Evolutionary conservation across 2,329 filamentous ascomycete species (phyloP).

Genomic region (Paecilomyces sp.): DNA sequence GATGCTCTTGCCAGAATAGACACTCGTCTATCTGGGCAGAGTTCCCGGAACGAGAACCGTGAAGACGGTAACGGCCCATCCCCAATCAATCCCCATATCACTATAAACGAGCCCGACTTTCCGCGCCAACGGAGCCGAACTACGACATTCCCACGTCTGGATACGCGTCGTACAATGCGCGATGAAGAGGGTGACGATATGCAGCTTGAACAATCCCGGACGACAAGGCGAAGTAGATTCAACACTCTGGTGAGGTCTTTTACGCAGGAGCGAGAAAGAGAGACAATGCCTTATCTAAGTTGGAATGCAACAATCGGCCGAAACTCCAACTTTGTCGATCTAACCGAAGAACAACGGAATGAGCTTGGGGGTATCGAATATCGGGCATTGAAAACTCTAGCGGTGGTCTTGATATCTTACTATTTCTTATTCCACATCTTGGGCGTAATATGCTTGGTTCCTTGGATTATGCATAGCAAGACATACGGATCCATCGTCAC

Average conservation of each 20-base stretch:
- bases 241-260: conserved; percentile 26
- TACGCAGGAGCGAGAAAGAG: conserved; percentile 29
- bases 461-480: conserved; percentile 66
- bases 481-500: conserved; percentile 62
- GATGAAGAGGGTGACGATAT: conserved; percentile 22
- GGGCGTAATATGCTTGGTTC: conserved; percentile 64
- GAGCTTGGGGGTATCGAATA: conserved; percentile 97
- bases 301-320: conserved; percentile 88
- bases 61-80: conserved; percentile 16
- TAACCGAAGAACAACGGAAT: conserved; percentile 86
- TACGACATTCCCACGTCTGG: conserved; percentile 29
- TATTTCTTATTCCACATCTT: conserved; percentile 78
- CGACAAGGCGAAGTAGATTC: conserved; percentile 21
- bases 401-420: conserved; percentile 69
- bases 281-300: conserved; percentile 79
- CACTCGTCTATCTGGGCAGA: conserved; percentile 16
- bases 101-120: conserved; percentile 34
- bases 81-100: conserved; percentile 35
- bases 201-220: conserved; percentile 15
- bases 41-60: conserved; percentile 10
- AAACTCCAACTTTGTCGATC: conserved; percentile 84
- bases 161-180: conserved; percentile 27
- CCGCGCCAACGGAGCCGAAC: conserved; percentile 20
- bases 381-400: conserved; percentile 78
- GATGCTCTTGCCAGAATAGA: conserved; percentile 18